Conservation (phyloP, 495 filamentous ascomycete species). For the Neurospora sp. region DNA sequence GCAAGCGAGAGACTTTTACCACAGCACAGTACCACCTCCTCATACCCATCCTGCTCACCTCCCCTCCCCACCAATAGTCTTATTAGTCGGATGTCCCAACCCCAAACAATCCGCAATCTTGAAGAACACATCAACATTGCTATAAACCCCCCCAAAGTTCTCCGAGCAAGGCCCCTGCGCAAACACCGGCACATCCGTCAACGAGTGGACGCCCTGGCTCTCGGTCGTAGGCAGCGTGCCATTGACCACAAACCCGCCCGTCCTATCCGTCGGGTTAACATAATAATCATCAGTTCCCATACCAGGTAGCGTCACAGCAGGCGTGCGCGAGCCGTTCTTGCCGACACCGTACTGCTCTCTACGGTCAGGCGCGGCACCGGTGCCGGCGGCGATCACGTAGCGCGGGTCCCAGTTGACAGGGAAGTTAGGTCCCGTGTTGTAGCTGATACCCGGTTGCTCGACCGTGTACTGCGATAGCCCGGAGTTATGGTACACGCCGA, state of each 20-base stretch:
- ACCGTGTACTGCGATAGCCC: constrained; percentile 61
- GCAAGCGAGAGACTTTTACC: neutral
- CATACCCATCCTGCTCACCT: neutral
- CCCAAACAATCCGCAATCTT: constrained; percentile 61
- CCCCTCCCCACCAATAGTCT: constrained; percentile 4
- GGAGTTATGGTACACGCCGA: constrained; percentile 56
- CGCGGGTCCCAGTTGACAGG: constrained; percentile 67
- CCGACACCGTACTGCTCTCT: constrained; percentile 58
- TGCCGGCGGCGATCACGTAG: constrained; percentile 58
- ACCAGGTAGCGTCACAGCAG: constrained; percentile 37
- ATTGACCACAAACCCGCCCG: constrained; percentile 55
- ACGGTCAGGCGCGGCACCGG: constrained; percentile 54
- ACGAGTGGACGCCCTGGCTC: constrained; percentile 55
- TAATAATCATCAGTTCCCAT: constrained; percentile 34
- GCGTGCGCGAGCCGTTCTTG: constrained; percentile 42
- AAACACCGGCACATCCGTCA: constrained; percentile 69
- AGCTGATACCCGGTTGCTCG: constrained; percentile 30
- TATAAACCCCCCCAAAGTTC: constrained; percentile 56
- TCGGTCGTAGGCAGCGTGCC: constrained; percentile 51
- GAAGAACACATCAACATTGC: constrained; percentile 62
- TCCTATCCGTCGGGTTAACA: constrained; percentile 51
- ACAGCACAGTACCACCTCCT: no score
- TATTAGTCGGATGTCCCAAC: constrained; percentile 28
- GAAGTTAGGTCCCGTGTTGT: constrained; percentile 57
- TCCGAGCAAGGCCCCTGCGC: constrained; percentile 65